Evolutionary conservation across 306 rosid genomes (phyloP).

Genomic region (Cicer arietinum): DNA sequence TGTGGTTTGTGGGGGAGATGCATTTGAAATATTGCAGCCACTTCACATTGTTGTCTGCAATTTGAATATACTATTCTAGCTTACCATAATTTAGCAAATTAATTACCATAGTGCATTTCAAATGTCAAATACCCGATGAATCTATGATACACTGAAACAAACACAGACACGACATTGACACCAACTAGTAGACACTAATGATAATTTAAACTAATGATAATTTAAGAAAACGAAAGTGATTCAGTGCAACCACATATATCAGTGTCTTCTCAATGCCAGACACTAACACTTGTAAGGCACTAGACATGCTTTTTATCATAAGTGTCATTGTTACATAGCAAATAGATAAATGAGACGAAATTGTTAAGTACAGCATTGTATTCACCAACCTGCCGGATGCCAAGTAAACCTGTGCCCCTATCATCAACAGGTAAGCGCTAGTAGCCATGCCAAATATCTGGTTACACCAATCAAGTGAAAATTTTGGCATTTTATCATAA

Average conservation of each 20-base stretch:
- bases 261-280: neutral
- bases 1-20: no score
- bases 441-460: conserved; percentile 61
- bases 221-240: no score
- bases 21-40: no score
- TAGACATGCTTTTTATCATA: neutral
- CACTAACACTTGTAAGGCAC: neutral
- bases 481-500: conserved; percentile 65
- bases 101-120: neutral
- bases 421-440: conserved; percentile 61
- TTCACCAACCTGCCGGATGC: conserved; percentile 81
- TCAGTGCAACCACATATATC: no score
- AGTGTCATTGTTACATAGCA: neutral
- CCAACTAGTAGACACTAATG: neutral
- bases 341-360: neutral
- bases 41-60: no score
- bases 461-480: conserved; percentile 57
- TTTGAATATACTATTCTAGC: neutral
- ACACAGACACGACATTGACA: neutral
- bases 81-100: neutral
- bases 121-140: no score
- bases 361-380: neutral
- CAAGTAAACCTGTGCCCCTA: conserved; percentile 65
- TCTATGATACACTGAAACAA: neutral
- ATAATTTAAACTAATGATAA: no score